Base-by-base conservation (phyloP, 805 yeast genomes). In the Yarrowia alimentaria region DNA sequence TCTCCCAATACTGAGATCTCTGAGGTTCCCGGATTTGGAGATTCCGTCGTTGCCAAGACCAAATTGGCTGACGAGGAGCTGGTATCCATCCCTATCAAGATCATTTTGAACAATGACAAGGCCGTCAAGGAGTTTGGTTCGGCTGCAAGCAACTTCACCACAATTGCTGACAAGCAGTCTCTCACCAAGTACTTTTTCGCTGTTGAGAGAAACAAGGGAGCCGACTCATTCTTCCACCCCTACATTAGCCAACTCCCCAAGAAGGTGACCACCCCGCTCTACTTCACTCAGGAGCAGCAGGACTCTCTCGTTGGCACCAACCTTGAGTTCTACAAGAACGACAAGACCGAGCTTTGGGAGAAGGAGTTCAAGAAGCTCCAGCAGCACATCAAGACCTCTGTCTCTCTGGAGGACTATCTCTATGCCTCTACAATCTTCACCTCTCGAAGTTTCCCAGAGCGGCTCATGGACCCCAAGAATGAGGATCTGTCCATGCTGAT, bases 381-480 rank as follows among this genome's bases (percentile, higher is more conserved):
- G 37, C 28, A 30, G 37, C 17, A 21, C 10, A 14, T 43, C 37
- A 31, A 31, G 28, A 31, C 35, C 6, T 21, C 37, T 0, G 37
- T 40, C 30, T 38, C 58, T 3, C 51, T 53, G 52, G 65, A 56
- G 52, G 57, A 55, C 24, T 89, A 81, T 61, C 61, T 83, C 5
- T 90, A 96, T 96, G 79, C 94, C 0, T 68, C 76, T 32, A 70
- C 77, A 37, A 83, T 86, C 11, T 74, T 85, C 56, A 74, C 80
- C 9, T 81, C 95, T 1, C 74, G 97, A 56, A 84, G 93, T 0
- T 90, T 90, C 61, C 96, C 96, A 1, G 65, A 68, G 11, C 74
- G 77, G 43, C 65, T 85, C 30, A 60, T 88, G n/a, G 57, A 61
- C 28, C 64, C 71, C 4, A 53, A 60, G 11, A 63, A 64, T 7